A percentile compares a stretch with the other conserved stretches of the same genome.
Conservation (phyloP, 2,329 filamentous ascomycete species). For the Tolypocladium capitatum region DNA sequence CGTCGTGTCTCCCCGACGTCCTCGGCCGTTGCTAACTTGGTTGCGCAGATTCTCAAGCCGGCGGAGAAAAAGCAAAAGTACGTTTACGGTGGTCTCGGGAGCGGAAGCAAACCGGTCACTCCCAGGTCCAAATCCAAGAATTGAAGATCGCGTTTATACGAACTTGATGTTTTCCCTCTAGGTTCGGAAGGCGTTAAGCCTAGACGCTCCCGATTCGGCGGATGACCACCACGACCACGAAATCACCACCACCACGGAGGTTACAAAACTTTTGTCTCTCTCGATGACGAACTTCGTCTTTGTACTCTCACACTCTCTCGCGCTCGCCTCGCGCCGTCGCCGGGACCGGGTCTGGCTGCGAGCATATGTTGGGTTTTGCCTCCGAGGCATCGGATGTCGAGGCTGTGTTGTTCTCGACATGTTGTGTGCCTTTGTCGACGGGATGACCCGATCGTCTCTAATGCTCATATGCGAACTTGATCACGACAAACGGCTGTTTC, state of each 20-base stretch:
- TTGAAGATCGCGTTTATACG: conserved; percentile 32
- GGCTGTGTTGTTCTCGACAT: background rate
- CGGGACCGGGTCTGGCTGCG: conserved; percentile 10
- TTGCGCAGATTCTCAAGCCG: conserved; percentile 79
- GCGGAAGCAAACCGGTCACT: conserved; percentile 20
- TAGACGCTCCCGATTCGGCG: conserved; percentile 7
- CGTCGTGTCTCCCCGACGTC: background rate
- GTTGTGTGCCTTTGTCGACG: conserved; percentile 3
- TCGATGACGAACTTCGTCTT: conserved; percentile 6
- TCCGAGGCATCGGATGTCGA: conserved; percentile 14
- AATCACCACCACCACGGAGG: conserved; percentile 9
- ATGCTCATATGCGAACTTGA: conserved; percentile 25
- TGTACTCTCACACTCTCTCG: conserved; percentile 5
- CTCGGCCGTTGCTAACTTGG: background rate
- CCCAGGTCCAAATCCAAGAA: conserved; percentile 11
- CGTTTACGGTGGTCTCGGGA: conserved; percentile 62
- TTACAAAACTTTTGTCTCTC: conserved; percentile 3
- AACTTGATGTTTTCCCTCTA: conserved; percentile 60
- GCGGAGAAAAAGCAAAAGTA: conserved; percentile 99
- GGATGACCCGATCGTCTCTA: conserved; percentile 17
- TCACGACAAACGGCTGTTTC: conserved; percentile 28
- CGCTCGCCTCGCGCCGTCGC: conserved; percentile 16
- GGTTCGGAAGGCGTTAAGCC: conserved; percentile 83
- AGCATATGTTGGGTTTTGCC: conserved; percentile 12
- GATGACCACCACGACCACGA: conserved; percentile 8